Percentiles rank a stretch among this genome's conserved stretches.
phyloP scores from a whole-genome alignment of 1,284 basidiomycete genomes.

The Cystobasidium sp. region DNA sequence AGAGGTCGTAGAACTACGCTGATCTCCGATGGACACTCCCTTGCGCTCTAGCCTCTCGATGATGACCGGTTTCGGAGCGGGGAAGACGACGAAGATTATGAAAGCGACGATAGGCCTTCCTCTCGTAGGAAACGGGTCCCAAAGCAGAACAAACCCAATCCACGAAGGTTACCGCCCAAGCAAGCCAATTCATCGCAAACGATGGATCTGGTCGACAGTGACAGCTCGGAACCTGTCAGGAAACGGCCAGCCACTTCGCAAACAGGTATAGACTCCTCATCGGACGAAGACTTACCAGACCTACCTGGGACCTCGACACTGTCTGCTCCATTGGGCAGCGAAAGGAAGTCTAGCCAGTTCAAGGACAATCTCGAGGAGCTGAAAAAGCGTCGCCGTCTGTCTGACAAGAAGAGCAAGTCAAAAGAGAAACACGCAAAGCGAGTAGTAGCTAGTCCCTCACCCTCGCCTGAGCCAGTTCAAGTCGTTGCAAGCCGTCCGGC shows the following conservation, averaged over 20 bases:
- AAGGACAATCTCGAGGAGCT: constrained; percentile 9
- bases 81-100: constrained; percentile 26
- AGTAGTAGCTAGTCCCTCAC: constrained; percentile 28
- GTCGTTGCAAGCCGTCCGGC: not conserved
- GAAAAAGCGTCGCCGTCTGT: not conserved
- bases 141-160: not conserved
- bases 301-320: not conserved
- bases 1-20: not conserved
- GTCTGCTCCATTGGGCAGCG: not conserved
- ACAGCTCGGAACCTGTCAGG: not conserved
- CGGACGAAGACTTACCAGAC: constrained; percentile 1
- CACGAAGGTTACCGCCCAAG: not conserved
- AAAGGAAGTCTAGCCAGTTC: not conserved
- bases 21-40: too few relatives aligned
- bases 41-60: constrained; percentile 20
- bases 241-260: not conserved
- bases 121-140: not conserved
- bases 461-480: constrained; percentile 4
- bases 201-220: too few relatives aligned
- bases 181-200: too few relatives aligned
- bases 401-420: constrained; percentile 7
- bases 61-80: constrained; percentile 32
- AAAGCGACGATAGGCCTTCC: constrained; percentile 20
- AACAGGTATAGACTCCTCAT: not conserved
- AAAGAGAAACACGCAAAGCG: constrained; percentile 25